phyloP scores from a whole-genome alignment of 2,329 filamentous ascomycete species.

The Venturiaceae sp. region DNA sequence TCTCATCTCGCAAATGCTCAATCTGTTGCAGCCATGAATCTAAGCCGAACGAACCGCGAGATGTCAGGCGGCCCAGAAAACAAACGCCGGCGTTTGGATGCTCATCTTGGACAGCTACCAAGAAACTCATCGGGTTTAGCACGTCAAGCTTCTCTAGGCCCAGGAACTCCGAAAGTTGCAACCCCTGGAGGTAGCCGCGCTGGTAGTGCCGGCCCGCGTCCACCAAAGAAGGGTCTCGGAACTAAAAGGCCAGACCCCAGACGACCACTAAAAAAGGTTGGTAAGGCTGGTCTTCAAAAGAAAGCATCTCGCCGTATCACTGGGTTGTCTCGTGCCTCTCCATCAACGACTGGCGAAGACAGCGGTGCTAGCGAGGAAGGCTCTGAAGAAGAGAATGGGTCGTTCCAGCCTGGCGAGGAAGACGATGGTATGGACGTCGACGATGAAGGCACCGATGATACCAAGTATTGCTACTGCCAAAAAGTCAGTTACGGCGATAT shows the following conservation, averaged over 20 bases:
- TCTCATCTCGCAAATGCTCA: slow-evolving; percentile 14
- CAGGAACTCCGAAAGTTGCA: slow-evolving; percentile 52
- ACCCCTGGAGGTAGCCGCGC: slow-evolving; percentile 45
- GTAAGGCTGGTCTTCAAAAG: slow-evolving; percentile 21
- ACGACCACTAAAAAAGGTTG: slow-evolving; percentile 11
- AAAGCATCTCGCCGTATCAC: slow-evolving; percentile 25
- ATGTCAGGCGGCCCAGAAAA: slow-evolving; percentile 43
- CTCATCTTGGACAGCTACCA: slow-evolving; percentile 39
- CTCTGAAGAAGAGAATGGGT: slow-evolving; percentile 23
- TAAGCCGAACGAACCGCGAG: slow-evolving; percentile 41
- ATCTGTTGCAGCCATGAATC: slow-evolving; percentile 16
- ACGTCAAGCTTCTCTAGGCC: slow-evolving; percentile 51
- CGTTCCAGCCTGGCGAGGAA: slow-evolving; percentile 31
- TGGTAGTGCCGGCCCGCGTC: slow-evolving; percentile 46
- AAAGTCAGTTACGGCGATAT: slow-evolving; percentile 80
- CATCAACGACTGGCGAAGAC: slow-evolving; percentile 37
- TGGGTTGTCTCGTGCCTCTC: slow-evolving; percentile 25
- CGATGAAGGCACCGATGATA: slow-evolving; percentile 66
- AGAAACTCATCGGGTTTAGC: slow-evolving; percentile 41
- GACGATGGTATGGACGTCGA: slow-evolving; percentile 50
- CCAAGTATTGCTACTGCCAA: slow-evolving; percentile 71
- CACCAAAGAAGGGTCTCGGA: slow-evolving; percentile 17
- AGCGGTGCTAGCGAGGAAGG: slow-evolving; percentile 43
- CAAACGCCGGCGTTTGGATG: slow-evolving; percentile 50
- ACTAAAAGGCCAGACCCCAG: slow-evolving; percentile 1